Evolutionary conservation across 768 basidiomycete genomes (phyloP).

Genomic region (Podaxis sp.): DNA sequence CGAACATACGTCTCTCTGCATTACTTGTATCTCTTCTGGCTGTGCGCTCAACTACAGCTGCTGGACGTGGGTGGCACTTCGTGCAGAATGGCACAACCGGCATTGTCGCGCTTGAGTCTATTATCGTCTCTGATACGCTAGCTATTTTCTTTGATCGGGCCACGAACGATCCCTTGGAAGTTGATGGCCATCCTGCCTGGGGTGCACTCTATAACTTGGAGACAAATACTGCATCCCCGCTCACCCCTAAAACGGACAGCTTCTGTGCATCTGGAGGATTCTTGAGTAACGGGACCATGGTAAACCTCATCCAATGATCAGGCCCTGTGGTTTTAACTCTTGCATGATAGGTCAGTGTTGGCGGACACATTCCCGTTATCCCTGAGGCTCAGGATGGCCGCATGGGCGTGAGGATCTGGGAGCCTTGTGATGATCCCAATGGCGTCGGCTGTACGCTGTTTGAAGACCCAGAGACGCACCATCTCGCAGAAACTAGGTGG

Average conservation of each 20-base stretch:
- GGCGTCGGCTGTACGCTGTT: constrained; percentile 31
- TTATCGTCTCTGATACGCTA: constrained; percentile 28
- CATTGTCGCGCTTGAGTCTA: constrained; percentile 26
- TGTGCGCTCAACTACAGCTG: background rate
- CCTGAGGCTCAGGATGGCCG: constrained; percentile 30
- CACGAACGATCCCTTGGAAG: constrained; percentile 36
- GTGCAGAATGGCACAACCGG: constrained; percentile 29
- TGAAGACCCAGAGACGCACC: constrained; percentile 32
- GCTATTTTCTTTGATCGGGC: constrained; percentile 29
- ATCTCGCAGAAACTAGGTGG: constrained; percentile 37
- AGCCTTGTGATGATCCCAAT: constrained; percentile 33
- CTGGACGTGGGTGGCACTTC: constrained; percentile 24
- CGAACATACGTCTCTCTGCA: background rate
- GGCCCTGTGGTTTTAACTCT: background rate
- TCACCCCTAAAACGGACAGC: constrained; percentile 36
- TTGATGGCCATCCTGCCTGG: constrained; percentile 45
- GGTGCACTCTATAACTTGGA: constrained; percentile 40
- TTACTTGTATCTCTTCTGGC: background rate
- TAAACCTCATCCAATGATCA: constrained; percentile 17
- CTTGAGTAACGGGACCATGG: constrained; percentile 40
- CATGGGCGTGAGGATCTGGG: constrained; percentile 35
- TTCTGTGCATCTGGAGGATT: constrained; percentile 44
- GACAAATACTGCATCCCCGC: constrained; percentile 34
- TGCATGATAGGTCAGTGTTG: constrained; percentile 27
- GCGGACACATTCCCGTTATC: constrained; percentile 28